Evolutionary conservation across 768 basidiomycete species (phyloP), one percentile per base, ranked within the genome.

Genomic region (Kwoniella sp.): DNA sequence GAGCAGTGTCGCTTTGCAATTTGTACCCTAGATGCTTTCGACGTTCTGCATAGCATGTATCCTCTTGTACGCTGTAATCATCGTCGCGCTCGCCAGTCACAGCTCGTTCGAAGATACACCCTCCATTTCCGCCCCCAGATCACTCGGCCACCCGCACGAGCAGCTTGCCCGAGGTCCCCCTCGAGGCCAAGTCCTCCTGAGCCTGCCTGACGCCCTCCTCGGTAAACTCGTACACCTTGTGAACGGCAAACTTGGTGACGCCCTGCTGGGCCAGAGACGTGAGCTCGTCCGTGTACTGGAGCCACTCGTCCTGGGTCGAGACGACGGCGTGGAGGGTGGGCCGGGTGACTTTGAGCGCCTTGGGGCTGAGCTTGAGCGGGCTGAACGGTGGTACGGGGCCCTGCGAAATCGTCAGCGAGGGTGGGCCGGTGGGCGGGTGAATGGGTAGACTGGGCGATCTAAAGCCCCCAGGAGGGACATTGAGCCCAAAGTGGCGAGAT

Each of bases 121-220:
- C n/a, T n/a, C n/a, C n/a, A n/a, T n/a, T n/a, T n/a, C n/a, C n/a
- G n/a, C n/a, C n/a, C n/a, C n/a, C n/a, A n/a, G n/a, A n/a, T n/a
- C n/a, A n/a, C n/a, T 66, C 58, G 17, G 61, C 67, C 17, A 89
- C 79, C 70, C 87, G 88, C 60, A 96, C 77, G 44, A 98, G 59
- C 64, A 99, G 73, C 72, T 98, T 99, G 3, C 93, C 93, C 1
- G 79, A 80, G 9, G 89, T 88, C 71, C 82, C 84, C 40, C 93
- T 84, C 8, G 81, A 78, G 0, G 80, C 80, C 53, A 96, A 78
- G 67, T 93, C 91, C 11, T 62, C 77, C 61, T 98, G 92, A 0
- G 89, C 84, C 54, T 84, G 79, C 63, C 77, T 79, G 11, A 85
- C 83, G 0, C 87, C 89, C 50, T 91, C 87, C 0, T 82, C 80